phyloP scores from a whole-genome alignment of 1,284 basidiomycete species.

The Wallemia mellicola region DNA sequence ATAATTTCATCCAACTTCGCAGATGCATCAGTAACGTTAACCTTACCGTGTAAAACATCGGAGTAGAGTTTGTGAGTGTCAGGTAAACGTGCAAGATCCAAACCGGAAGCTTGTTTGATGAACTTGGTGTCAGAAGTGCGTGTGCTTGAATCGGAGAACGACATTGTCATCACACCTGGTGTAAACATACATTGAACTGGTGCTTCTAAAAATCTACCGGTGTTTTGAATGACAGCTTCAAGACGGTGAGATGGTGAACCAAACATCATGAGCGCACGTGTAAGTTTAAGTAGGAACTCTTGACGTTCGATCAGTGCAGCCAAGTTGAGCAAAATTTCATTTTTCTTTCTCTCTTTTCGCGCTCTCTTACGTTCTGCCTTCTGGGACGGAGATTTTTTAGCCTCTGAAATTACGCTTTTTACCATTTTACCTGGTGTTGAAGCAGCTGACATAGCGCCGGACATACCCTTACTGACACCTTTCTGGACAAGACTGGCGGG shows the following conservation, averaged over 20 bases:
- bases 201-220: constrained; percentile 55
- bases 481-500: not conserved
- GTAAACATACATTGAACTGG: constrained; percentile 59
- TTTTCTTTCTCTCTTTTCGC: not conserved
- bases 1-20: constrained; percentile 37
- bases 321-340: constrained; percentile 52
- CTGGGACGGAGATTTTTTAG: not conserved
- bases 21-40: constrained; percentile 51
- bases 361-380: not conserved
- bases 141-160: constrained; percentile 52
- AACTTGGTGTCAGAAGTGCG: constrained; percentile 64
- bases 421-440: not conserved
- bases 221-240: constrained; percentile 57
- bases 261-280: constrained; percentile 33
- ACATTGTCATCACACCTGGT: constrained; percentile 50
- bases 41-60: constrained; percentile 57
- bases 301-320: constrained; percentile 60
- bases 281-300: constrained; percentile 66
- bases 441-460: not conserved
- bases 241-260: constrained; percentile 35
- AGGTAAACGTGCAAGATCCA: constrained; percentile 47
- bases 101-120: constrained; percentile 39
- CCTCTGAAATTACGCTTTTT: not conserved
- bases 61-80: constrained; percentile 51
- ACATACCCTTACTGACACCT: not conserved